A percentile compares a stretch with the other conserved stretches of the same genome.
These are phyloP conservation scores for Ganoderma meredithae DNA, from an alignment of 1,284 basidiomycete species.

Conservation along the genomic window DNA sequence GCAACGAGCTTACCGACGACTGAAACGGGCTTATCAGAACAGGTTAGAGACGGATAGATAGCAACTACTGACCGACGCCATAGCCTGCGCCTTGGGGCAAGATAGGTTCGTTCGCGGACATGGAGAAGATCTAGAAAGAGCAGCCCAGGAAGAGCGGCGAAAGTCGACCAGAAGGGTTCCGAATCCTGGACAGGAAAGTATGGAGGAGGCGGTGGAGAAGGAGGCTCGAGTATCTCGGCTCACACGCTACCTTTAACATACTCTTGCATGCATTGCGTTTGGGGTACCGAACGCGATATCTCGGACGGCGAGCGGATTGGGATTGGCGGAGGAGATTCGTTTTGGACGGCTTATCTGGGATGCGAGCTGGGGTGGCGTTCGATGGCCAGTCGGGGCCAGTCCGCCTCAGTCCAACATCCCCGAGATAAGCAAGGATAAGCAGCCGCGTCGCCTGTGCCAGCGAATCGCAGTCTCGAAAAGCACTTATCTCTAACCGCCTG, in stretches of 20 bases:
- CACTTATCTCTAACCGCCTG: background rate
- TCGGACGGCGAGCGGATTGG: background rate
- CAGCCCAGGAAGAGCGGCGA: background rate
- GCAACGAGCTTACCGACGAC: conserved; percentile 53
- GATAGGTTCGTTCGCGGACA: conserved; percentile 40
- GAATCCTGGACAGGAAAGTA: background rate
- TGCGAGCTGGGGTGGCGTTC: background rate
- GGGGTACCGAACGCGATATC: background rate
- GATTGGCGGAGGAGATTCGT: background rate
- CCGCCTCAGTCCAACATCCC: too few relatives aligned
- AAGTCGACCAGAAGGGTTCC: conserved; percentile 5
- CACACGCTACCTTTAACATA: conserved; percentile 17
- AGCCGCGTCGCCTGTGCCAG: background rate
- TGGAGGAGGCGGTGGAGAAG: conserved; percentile 13
- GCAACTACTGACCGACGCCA: conserved; percentile 73
- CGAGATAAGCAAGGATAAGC: conserved; percentile 2
- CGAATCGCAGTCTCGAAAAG: background rate
- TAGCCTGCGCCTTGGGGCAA: conserved; percentile 55
- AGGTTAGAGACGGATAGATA: background rate
- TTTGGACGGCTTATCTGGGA: conserved; percentile 16
- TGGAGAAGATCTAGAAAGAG: conserved; percentile 8
- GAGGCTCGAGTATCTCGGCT: conserved; percentile 1
- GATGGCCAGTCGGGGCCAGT: background rate
- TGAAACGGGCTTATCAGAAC: conserved; percentile 28
- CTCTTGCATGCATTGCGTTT: background rate